phyloP scores from a whole-genome alignment of 306 rosid species.

The Styphnolobium japonicum region DNA sequence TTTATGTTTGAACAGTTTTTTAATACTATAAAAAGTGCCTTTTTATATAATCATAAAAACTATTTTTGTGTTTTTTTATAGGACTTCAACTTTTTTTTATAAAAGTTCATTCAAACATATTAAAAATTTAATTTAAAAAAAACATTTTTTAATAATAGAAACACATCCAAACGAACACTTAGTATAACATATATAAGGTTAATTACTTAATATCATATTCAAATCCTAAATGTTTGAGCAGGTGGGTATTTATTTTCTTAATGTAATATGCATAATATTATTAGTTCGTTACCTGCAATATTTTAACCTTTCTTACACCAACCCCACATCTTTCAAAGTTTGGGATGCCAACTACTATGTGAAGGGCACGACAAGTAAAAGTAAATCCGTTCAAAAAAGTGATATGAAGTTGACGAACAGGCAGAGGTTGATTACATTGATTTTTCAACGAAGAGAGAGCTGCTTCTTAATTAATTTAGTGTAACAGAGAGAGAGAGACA shows the following conservation, averaged over 20 bases:
- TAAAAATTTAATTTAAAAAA: no score
- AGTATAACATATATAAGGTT: background rate
- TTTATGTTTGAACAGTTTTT: no score
- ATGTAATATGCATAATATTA: background rate
- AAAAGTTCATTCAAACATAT: no score
- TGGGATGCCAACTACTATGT: background rate
- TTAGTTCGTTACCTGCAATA: background rate
- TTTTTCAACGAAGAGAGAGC: slow-evolving; percentile 1
- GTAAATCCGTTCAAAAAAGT: background rate
- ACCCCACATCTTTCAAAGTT: slow-evolving; percentile 5
- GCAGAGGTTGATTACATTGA: background rate
- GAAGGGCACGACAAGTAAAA: background rate
- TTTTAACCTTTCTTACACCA: background rate
- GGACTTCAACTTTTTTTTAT: no score
- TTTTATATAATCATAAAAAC: no score
- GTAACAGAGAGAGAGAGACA: background rate
- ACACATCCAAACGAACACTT: no score
- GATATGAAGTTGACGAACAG: background rate
- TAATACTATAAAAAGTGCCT: no score
- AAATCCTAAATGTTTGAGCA: background rate
- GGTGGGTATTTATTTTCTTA: background rate
- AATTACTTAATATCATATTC: background rate
- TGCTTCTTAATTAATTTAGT: slow-evolving; percentile 5
- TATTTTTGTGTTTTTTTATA: no score
- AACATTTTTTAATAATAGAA: no score